A percentile compares a stretch with the other conserved stretches of the same genome.
Conservation (phyloP, 257 asterid species). For the Solanum pennellii region DNA sequence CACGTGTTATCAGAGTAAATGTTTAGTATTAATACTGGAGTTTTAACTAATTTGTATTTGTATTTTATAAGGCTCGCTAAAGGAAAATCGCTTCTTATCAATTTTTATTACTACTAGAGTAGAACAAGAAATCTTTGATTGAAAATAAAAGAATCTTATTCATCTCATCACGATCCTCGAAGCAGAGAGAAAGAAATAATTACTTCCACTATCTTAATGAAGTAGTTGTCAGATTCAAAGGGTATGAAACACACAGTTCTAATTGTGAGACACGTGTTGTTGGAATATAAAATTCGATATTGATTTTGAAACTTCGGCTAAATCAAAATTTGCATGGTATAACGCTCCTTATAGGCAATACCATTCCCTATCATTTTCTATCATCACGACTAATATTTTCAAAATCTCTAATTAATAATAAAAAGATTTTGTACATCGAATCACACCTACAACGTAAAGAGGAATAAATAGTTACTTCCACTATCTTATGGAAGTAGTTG, state of each 20-base stretch:
- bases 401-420: too few species aligned
- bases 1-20: background rate
- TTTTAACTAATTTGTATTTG: background rate
- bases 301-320: background rate
- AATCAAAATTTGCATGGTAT: background rate
- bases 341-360: background rate
- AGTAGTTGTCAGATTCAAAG: background rate
- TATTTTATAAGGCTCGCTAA: background rate
- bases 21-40: too few species aligned
- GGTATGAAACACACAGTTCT: background rate
- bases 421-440: too few species aligned
- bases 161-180: background rate
- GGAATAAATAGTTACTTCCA: background rate
- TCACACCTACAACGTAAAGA: background rate
- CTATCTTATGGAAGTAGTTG: background rate
- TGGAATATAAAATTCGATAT: background rate
- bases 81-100: background rate
- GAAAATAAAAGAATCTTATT: background rate
- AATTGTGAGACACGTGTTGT: background rate
- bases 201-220: background rate
- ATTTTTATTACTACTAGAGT: background rate
- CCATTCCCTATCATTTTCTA: too few species aligned
- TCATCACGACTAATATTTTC: too few species aligned
- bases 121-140: background rate
- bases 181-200: background rate